Base-by-base conservation (phyloP, 2,329 filamentous ascomycete species). In the Periglandula ipomoeae region DNA sequence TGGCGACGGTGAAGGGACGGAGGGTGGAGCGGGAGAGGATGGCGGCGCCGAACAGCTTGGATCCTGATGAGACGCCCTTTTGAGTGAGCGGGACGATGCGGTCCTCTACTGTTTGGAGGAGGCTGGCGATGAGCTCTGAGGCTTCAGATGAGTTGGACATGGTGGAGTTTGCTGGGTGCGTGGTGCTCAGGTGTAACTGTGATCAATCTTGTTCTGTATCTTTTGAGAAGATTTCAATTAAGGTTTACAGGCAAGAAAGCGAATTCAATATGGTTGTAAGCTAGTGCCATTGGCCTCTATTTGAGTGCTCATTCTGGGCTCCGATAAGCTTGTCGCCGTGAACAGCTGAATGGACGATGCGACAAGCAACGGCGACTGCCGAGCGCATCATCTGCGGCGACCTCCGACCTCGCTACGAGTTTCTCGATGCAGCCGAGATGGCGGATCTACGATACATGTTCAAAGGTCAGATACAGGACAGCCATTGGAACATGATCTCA, bases 11-110 rank as follows among this genome's bases (percentile, higher is more conserved):
- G 13, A 74, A 59, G 2, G 72, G 65, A 40, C n/a, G n/a, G 5
- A 79, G 69, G 15, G 57, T 59, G 2, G 60, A 43, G 1, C 70
- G 67, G 7, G 67, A 64, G 4, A 80, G 65, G 51, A 81, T 74
- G 9, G 76, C 74, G 3, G 76, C 76, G 13, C 76, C 76, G 54
- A 80, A 80, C 32, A 80, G 62, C 55, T 80, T 80, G 60, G 68
- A 73, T 46, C 77, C 76, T 0, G 71, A 71, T 0, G 69, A 62
- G 39, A 80, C 74, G 32, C 75, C 74, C 8, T 61, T 53, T 0
- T 59, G 60, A 1, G 77, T 79, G 20, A 79, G 65, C 0, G 76
- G 75, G 34, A 79, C 67, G 41, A 81, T 73, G 35, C 64, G 56
- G 2, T 65, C 39, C 56, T 78, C 74, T 15, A 72, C 68, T 1